Percentiles rank a stretch among this genome's conserved stretches.
Conservation (phyloP, 1,139 yeast species). For the Komagataea norvegica region DNA sequence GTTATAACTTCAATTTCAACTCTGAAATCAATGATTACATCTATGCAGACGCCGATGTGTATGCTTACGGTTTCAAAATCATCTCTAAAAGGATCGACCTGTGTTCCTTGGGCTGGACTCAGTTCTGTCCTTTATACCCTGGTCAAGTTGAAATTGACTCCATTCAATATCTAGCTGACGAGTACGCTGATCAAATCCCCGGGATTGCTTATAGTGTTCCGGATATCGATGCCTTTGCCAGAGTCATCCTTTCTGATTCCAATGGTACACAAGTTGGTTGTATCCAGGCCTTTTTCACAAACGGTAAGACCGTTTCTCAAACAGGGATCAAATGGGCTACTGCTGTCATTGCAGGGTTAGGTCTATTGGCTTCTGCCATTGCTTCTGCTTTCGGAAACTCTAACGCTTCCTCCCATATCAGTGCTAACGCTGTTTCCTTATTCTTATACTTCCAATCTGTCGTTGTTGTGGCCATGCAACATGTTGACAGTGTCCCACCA, state of each 20-base stretch:
- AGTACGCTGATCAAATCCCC: slow-evolving; percentile 51
- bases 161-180: slow-evolving; percentile 47
- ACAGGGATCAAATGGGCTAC: slow-evolving; percentile 82
- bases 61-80: slow-evolving; percentile 70
- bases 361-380: slow-evolving; percentile 63
- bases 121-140: slow-evolving; percentile 73
- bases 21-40: slow-evolving; percentile 58
- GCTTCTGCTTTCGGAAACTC: slow-evolving; percentile 74
- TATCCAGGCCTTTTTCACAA: slow-evolving; percentile 62
- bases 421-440: slow-evolving; percentile 70
- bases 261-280: slow-evolving; percentile 53
- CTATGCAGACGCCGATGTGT: slow-evolving; percentile 56
- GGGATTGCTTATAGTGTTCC: slow-evolving; percentile 73
- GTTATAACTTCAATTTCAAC: slow-evolving; percentile 56
- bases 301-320: slow-evolving; percentile 73
- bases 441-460: slow-evolving; percentile 76
- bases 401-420: slow-evolving; percentile 70
- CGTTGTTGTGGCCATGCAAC: slow-evolving; percentile 66
- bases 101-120: slow-evolving; percentile 66
- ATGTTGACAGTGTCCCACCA: slow-evolving; percentile 71
- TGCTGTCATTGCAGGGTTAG: slow-evolving; percentile 73
- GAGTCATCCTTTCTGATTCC: slow-evolving; percentile 39
- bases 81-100: slow-evolving; percentile 49
- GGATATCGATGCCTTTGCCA: slow-evolving; percentile 70
- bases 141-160: slow-evolving; percentile 68